Evolutionary conservation across 176 grass and related monocot genomes (phyloP).

Genomic region (Calamus simplicifolius): DNA sequence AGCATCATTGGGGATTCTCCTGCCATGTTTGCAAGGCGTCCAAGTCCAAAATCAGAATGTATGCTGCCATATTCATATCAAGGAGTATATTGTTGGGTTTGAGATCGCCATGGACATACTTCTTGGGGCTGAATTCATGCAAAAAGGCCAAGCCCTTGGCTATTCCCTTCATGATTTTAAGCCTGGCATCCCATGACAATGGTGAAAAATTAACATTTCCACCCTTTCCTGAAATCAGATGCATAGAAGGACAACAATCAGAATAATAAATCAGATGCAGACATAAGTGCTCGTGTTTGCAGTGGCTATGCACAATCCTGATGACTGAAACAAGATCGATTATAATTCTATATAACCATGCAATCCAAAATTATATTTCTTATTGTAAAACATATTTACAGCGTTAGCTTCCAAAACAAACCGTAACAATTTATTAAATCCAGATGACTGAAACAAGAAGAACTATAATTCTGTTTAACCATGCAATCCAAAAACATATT

Average conservation of each 20-base stretch:
- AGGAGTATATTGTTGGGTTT: conserved; percentile 15
- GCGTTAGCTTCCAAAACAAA: no score
- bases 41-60: conserved; percentile 14
- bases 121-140: conserved; percentile 19
- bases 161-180: conserved; percentile 10
- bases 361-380: no score
- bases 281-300: no score
- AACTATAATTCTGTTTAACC: no score
- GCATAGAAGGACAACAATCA: neutral
- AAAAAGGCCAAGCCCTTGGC: conserved; percentile 16
- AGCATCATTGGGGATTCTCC: neutral
- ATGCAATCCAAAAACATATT: no score
- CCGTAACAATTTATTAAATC: no score
- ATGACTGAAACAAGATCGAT: no score
- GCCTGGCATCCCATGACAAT: neutral
- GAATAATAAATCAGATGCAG: no score
- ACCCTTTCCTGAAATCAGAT: conserved; percentile 1
- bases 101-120: conserved; percentile 16
- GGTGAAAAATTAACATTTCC: neutral
- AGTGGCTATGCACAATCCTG: no score
- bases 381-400: no score
- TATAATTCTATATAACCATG: no score
- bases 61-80: conserved; percentile 3
- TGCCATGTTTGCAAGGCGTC: conserved; percentile 3
- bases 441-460: no score